Evolutionary conservation across 129 eudicot species (phyloP), one percentile per base, ranked within the genome.

Genomic region (Artemisia tridentata): DNA sequence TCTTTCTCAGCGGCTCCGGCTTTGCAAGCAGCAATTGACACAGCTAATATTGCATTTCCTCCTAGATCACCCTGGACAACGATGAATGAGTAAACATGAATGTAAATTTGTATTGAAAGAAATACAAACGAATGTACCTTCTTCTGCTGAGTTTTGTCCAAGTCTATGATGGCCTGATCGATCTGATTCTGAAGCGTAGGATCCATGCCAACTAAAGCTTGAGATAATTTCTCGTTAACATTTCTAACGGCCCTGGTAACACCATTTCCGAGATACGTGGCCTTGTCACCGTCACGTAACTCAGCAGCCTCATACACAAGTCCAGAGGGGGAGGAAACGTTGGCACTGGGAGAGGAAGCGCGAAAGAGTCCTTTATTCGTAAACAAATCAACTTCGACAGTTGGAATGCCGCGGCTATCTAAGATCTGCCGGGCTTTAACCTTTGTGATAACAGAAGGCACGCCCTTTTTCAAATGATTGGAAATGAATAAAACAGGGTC

Each of bases 401-500:
- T 93, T 3, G 99, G 99, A 82, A 90, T 84, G 63, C 99, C 99
- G 84, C 95, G 85, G 77, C 99, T 85, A 78, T 90, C 99, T 41
- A 93, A 84, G 60, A 93, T 93, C 61, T 90, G 97, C 68, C 99
- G 81, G 15, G 97, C 99, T 51, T 75, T 87, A 51, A 93, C 84
- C 86, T 85, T 90, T 1, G 97, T 93, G 69, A 90, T 93, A 73
- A 88, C 99, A 15, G 99, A 89, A 12, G 88, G 84, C 63, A 93
- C 97, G 1, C 92, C 84, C 76, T 89, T 93, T 80, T 83, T 84
- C 99, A 93, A 81, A 77, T 93, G 99, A 85, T 90, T 93, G 62
- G 99, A 86, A 71, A 93, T 93, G 89, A 87, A 93, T 67, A 93
- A 91, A 67, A 93, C 92, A 60, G 99, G 99, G 85, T 93, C 99